Evolutionary conservation across 2,329 filamentous ascomycete genomes (phyloP).

Genomic region (Magnaporthiopsis poae): DNA sequence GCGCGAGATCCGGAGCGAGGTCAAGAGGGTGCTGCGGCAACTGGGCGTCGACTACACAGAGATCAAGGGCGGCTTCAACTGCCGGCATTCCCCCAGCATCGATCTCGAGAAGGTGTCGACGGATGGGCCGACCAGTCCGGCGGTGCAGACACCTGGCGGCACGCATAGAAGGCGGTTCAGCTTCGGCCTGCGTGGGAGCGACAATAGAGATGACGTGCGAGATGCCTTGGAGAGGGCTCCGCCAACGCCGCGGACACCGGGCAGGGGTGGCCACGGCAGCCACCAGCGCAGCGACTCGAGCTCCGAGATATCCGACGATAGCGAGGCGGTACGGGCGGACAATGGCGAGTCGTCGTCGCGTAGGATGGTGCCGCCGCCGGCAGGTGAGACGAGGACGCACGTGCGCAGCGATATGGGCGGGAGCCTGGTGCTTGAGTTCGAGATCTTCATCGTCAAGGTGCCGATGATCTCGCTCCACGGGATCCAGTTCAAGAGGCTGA

Average conservation of each 20-base stretch:
- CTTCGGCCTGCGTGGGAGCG: constrained; percentile 56
- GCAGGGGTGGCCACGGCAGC: constrained; percentile 20
- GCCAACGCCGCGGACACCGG: constrained; percentile 35
- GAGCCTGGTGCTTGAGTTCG: constrained; percentile 77
- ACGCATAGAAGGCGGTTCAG: constrained; percentile 68
- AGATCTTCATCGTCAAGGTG: constrained; percentile 96
- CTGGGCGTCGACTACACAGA: constrained; percentile 85
- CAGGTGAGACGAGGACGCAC: constrained; percentile 83
- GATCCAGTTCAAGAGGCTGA: constrained; percentile 94
- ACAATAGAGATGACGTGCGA: constrained; percentile 57
- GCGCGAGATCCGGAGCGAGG: constrained; percentile 72
- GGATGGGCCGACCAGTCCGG: constrained; percentile 45
- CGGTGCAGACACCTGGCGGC: constrained; percentile 23
- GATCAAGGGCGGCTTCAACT: constrained; percentile 88
- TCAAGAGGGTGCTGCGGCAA: constrained; percentile 79
- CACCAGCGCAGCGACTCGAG: constrained; percentile 59
- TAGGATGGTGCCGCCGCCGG: constrained; percentile 25
- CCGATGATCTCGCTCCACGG: constrained; percentile 85
- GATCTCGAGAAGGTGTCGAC: constrained; percentile 68
- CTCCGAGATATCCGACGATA: constrained; percentile 77
- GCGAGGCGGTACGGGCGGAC: constrained; percentile 39
- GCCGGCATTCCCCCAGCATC: constrained; percentile 80
- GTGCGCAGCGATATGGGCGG: constrained; percentile 82
- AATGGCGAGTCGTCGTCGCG: constrained; percentile 33
- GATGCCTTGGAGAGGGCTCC: constrained; percentile 45